phyloP scores from a whole-genome alignment of 1,284 basidiomycete genomes.

The Cryptococcus sp. region DNA sequence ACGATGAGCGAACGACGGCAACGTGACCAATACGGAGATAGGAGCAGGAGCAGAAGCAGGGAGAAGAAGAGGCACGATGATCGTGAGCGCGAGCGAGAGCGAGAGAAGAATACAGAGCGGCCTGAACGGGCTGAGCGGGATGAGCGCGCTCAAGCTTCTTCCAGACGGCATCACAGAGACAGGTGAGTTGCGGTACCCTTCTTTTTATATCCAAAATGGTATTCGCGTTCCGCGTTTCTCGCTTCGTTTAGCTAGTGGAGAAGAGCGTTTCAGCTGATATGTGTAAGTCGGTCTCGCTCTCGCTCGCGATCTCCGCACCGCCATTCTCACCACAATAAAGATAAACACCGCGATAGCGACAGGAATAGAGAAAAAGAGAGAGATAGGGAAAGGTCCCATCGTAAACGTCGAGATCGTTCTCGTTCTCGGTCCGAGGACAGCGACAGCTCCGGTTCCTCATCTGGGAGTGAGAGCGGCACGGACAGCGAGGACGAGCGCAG shows the following conservation, averaged over 20 bases:
- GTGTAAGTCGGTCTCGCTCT: slow-evolving; percentile 17
- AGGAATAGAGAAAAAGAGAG: slow-evolving; percentile 5
- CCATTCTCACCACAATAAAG: slow-evolving; percentile 7
- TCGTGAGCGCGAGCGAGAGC: slow-evolving; percentile 8
- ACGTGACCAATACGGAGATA: too few species aligned
- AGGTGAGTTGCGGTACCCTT: slow-evolving; percentile 6
- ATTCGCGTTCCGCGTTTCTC: background rate
- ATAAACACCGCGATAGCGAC: slow-evolving; percentile 2
- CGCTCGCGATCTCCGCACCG: slow-evolving; percentile 16
- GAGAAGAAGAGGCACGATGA: background rate
- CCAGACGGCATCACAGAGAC: background rate
- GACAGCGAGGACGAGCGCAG: slow-evolving; percentile 29
- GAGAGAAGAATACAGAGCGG: slow-evolving; percentile 4
- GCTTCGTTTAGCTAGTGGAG: background rate
- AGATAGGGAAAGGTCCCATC: slow-evolving; percentile 9
- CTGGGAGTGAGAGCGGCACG: slow-evolving; percentile 24
- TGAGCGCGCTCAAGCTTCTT: background rate
- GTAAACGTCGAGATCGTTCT: slow-evolving; percentile 9
- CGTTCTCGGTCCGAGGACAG: slow-evolving; percentile 2
- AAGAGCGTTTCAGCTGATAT: slow-evolving; percentile 7
- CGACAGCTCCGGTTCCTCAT: slow-evolving; percentile 15
- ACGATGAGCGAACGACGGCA: too few species aligned
- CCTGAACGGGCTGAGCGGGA: background rate
- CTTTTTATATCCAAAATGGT: background rate
- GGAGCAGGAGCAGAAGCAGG: background rate